A percentile compares a stretch with the other conserved stretches of the same genome.
These are phyloP conservation scores for Chlamydomonas eustigma DNA, from an alignment of 139 green algal species.

Conservation along the genomic window DNA sequence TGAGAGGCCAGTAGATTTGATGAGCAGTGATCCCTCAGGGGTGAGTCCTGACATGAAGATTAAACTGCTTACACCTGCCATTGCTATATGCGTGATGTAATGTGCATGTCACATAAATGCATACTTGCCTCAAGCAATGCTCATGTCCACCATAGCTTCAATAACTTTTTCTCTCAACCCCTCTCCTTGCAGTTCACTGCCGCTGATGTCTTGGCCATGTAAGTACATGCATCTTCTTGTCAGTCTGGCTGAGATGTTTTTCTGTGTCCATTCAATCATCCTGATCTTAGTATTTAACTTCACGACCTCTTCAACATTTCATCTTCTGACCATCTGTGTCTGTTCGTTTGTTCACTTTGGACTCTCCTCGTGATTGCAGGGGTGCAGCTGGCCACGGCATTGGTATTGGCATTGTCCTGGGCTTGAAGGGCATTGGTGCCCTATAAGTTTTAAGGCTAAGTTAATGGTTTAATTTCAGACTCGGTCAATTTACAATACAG, in stretches of 20 bases:
- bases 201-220: constrained; percentile 80
- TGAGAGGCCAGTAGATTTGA: constrained; percentile 55
- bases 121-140: no score
- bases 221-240: constrained; percentile 15
- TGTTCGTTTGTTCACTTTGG: neutral
- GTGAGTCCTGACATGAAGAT: constrained; percentile 12
- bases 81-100: constrained; percentile 82
- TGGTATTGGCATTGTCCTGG: constrained; percentile 78
- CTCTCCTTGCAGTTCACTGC: constrained; percentile 66
- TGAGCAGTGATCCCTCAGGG: constrained; percentile 71
- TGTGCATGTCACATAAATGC: no score
- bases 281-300: no score
- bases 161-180: no score
- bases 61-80: constrained; percentile 65
- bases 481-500: no score
- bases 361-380: constrained; percentile 9
- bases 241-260: no score
- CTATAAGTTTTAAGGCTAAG: constrained; percentile 28
- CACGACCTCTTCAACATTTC: no score
- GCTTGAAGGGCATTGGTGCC: constrained; percentile 54
- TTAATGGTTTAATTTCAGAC: no score
- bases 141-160: no score
- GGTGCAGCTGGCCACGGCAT: constrained; percentile 69
- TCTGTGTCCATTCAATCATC: no score
- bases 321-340: no score